Base-by-base conservation (phyloP, 2,329 filamentous ascomycete genomes). In the Clonostachys sp. region DNA sequence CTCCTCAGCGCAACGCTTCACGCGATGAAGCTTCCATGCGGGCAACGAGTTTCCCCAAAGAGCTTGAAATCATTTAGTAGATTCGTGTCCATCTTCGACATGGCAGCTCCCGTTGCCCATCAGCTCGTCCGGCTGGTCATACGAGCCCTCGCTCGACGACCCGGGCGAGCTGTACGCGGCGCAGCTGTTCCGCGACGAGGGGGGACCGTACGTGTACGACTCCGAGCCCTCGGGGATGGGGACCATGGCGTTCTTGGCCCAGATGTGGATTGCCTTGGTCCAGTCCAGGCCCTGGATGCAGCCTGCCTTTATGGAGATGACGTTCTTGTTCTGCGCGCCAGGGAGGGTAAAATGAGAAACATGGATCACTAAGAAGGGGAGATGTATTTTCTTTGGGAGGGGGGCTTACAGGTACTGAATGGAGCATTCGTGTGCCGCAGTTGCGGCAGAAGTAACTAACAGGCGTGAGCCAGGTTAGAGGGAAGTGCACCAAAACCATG, bases 141-240 rank as follows among this genome's bases (percentile, higher is more conserved):
- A 65, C 13, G 60, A 53, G 52, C 75, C 73, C 55, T 77, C 73
- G 8, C 61, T 61, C 24, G 24, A 30, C 24, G 24, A 30, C 8
- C 24, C 24, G 24, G 24, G 24, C 24, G 24, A 30, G 24, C 24
- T 30, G 24, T 30, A 30, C 24, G 24, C 24, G 24, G 24, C 24
- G 24, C 24, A 30, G 24, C 24, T 30, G 24, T 30, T 30, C 24
- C 24, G 24, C 3, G 24, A 30, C 24, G 24, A 30, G 24, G 24
- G 24, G 24, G 24, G 24, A 30, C 24, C 75, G 49, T 79, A 80
- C 13, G 75, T 73, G 59, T 78, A 75, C 6, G 67, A 63, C 64
- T 84, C 80, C 30, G 74, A 76, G 10, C 81, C 78, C 55, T 85
- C 81, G 3, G 84, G 84, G 52, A 88, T 86, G 34, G 83, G 79